Percentiles rank a stretch among this genome's conserved stretches.
phyloP scores from a whole-genome alignment of 495 filamentous ascomycete species.

The Schizothecium vesticola region DNA sequence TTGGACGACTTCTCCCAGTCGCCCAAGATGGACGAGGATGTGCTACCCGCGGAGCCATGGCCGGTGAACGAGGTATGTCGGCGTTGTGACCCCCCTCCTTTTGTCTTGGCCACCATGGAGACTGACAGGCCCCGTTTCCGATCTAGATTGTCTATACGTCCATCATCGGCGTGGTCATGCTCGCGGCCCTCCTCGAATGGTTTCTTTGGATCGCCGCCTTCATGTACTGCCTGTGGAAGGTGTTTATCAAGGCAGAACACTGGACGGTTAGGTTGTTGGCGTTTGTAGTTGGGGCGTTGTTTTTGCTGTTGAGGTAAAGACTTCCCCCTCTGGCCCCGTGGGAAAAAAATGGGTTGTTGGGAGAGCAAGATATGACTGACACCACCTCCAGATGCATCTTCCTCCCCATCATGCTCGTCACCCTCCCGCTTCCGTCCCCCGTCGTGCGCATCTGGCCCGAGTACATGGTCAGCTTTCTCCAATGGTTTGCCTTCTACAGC shows the following conservation, averaged over 20 bases:
- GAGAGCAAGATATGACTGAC: not conserved
- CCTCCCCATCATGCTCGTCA: conserved; percentile 91
- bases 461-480: conserved; percentile 61
- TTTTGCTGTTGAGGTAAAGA: conserved; percentile 65
- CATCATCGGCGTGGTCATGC: conserved; percentile 76
- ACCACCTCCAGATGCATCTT: conserved; percentile 64
- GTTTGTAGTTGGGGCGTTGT: conserved; percentile 66
- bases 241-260: conserved; percentile 84
- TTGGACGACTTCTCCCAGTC: not conserved
- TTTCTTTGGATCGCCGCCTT: conserved; percentile 90
- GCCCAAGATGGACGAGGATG: conserved; percentile 38
- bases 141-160: conserved; percentile 62
- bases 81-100: not conserved
- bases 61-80: conserved; percentile 58
- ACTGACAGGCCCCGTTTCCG: conserved; percentile 1
- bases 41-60: conserved; percentile 41
- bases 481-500: conserved; percentile 97
- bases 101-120: not conserved
- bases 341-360: too few species aligned
- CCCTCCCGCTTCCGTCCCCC: conserved; percentile 72
- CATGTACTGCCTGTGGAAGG: conserved; percentile 83
- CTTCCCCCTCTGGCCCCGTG: not conserved
- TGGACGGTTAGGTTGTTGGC: conserved; percentile 75
- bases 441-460: conserved; percentile 66
- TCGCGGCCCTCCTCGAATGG: conserved; percentile 88